These are phyloP conservation scores for Serendipita sp. DNA, from an alignment of 768 basidiomycete genomes.

Conservation along the genomic window DNA sequence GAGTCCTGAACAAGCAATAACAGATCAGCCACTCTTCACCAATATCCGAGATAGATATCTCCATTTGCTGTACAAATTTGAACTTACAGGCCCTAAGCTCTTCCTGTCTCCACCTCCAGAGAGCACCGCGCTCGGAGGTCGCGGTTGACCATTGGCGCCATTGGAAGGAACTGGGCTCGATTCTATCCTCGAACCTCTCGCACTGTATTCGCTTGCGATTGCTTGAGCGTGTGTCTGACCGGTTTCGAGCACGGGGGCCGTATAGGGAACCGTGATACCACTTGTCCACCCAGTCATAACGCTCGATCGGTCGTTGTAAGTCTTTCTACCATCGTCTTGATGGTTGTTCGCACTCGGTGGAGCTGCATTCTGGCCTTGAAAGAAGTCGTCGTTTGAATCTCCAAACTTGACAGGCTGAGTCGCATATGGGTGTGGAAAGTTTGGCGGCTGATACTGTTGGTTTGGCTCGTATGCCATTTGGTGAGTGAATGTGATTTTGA, in stretches of 20 bases:
- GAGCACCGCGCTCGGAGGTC: neutral
- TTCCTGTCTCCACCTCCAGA: neutral
- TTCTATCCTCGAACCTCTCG: neutral
- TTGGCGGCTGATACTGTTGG: neutral
- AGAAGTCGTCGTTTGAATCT: neutral
- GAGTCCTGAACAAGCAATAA: neutral
- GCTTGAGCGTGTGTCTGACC: slow-evolving; percentile 13
- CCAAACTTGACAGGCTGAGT: slow-evolving; percentile 11
- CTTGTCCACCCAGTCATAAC: neutral
- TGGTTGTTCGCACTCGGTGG: slow-evolving; percentile 4
- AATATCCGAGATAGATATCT: neutral
- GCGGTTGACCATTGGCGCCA: neutral
- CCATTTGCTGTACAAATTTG: no score
- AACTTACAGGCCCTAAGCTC: neutral
- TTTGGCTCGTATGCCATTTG: neutral
- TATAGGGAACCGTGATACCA: slow-evolving; percentile 10
- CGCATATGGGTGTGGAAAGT: neutral
- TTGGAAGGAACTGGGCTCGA: neutral
- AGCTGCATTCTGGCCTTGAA: slow-evolving; percentile 7
- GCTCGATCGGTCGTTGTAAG: slow-evolving; percentile 4
- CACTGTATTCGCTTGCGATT: slow-evolving; percentile 9
- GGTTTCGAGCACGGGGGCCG: neutral
- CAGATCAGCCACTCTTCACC: neutral
- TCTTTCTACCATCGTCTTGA: neutral
- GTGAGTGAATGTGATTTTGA: neutral